These are phyloP conservation scores for Phlyctochytrium planicorne DNA, from an alignment of 192 early-diverging fungal species.

Conservation along the genomic window DNA sequence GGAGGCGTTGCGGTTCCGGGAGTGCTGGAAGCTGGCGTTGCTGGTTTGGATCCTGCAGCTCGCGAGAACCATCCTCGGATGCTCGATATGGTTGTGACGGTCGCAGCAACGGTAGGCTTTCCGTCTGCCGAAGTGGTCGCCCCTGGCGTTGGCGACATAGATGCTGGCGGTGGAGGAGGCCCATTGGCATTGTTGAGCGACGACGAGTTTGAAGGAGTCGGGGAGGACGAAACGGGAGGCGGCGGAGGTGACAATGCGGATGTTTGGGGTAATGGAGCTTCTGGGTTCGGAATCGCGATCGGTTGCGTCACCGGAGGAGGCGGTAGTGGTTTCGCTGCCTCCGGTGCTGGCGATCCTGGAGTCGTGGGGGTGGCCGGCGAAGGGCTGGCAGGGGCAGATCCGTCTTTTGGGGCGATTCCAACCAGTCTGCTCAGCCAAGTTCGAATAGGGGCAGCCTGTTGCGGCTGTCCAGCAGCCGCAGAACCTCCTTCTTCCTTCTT, in stretches of 20 bases:
- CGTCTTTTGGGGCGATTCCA: not conserved
- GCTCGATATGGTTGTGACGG: not conserved
- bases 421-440: not conserved
- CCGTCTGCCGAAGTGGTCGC: not conserved
- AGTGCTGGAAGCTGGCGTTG: too few species aligned
- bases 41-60: too few species aligned
- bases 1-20: not conserved
- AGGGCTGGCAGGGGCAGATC: not conserved
- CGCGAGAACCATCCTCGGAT: not conserved
- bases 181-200: not conserved
- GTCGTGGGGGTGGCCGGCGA: not conserved
- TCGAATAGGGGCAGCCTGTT: not conserved
- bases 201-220: too few species aligned
- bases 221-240: too few species aligned
- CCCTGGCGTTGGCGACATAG: not conserved
- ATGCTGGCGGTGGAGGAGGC: not conserved
- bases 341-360: not conserved
- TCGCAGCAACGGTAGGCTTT: not conserved
- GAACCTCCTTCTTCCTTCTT: too few species aligned
- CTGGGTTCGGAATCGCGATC: not conserved
- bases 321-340: not conserved
- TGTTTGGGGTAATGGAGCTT: not conserved
- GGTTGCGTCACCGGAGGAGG: not conserved
- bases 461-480: too few species aligned
- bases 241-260: not conserved